These are phyloP conservation scores for Hypoxylon rickii DNA, from an alignment of 495 filamentous ascomycete species.

Conservation along the genomic window DNA sequence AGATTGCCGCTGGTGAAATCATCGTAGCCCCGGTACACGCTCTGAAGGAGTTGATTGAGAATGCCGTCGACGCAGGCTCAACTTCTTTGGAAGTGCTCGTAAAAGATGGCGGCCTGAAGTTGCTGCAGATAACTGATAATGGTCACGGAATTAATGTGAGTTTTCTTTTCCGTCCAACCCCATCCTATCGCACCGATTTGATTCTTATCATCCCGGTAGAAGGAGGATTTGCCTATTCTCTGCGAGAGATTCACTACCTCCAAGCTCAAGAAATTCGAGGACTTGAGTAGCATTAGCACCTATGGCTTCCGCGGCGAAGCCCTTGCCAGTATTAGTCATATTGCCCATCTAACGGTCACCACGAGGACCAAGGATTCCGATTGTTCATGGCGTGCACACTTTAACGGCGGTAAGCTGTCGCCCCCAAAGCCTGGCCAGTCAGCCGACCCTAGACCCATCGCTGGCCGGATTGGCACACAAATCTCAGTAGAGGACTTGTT, in stretches of 20 bases:
- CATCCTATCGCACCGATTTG: neutral
- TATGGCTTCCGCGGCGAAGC: slow-evolving; percentile 99
- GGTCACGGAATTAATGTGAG: slow-evolving; percentile 93
- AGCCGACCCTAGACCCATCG: slow-evolving; percentile 83
- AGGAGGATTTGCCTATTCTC: slow-evolving; percentile 89
- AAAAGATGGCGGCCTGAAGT: slow-evolving; percentile 95
- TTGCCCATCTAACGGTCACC: slow-evolving; percentile 92
- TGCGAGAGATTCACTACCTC: slow-evolving; percentile 98
- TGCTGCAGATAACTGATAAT: slow-evolving; percentile 97
- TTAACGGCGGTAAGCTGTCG: slow-evolving; percentile 79
- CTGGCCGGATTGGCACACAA: slow-evolving; percentile 92
- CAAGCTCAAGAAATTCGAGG: slow-evolving; percentile 93
- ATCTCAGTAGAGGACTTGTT: slow-evolving; percentile 98
- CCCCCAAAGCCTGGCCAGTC: slow-evolving; percentile 91
- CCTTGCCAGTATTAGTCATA: slow-evolving; percentile 97
- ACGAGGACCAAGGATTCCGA: slow-evolving; percentile 89
- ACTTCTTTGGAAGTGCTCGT: slow-evolving; percentile 89
- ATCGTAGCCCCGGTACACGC: slow-evolving; percentile 98
- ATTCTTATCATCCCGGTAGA: slow-evolving; percentile 52
- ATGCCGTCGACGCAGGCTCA: slow-evolving; percentile 94
- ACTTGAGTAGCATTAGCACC: slow-evolving; percentile 86
- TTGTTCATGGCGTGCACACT: slow-evolving; percentile 88
- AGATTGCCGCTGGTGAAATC: slow-evolving; percentile 99
- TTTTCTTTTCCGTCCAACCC: slow-evolving; percentile 1
- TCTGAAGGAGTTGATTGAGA: slow-evolving; percentile 96